Base-by-base conservation (phyloP, 2,329 filamentous ascomycete genomes). In the Penicillium sp. region DNA sequence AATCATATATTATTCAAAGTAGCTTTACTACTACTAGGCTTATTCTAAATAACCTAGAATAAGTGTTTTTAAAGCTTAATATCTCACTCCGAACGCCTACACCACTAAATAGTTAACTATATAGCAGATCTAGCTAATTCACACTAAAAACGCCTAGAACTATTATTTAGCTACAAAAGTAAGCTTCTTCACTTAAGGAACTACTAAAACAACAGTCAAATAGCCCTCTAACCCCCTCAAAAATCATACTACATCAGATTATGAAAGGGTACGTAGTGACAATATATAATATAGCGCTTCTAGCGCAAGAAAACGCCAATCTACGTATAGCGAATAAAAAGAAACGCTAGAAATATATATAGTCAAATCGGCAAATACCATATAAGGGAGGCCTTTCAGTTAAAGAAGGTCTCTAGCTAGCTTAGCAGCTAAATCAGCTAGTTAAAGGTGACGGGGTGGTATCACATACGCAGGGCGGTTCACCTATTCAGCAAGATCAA, bases 361-460 rank as follows among this genome's bases (percentile, higher is more conserved):
- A 15, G 29, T 29, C 24, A 30, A 43, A 43, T 43, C 21, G 24
- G 24, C 37, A 41, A 41, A 41, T 41, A 41, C 17, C 21, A 41
- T 18, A 41, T 13, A 13, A 41, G 24, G 37, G 37, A 41, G 37
- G 37, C 4, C n/a, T 41, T 12, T 13, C 37, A 4, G 5, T 41
- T 41, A 18, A 41, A 41, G 37, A 41, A 18, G 13, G 10, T 3
- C 24, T 15, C 8, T 15, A 41, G 37, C 37, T 41, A 24, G 24
- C 24, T 41, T 4, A 41, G 37, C 21, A 41, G 37, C 37, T n/a
- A 41, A 41, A 24, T 24, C 20, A 24, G 21, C 37, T 18, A 41
- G 17, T 41, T 41, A 15, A 41, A 26, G 4, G 13, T 26, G 37
- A n/a, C n/a, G n/a, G n/a, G n/a, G n/a, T n/a, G n/a, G n/a, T n/a